Evolutionary conservation across 129 eudicot genomes (phyloP).

Genomic region (Rutidosis leptorrhynchoides): DNA sequence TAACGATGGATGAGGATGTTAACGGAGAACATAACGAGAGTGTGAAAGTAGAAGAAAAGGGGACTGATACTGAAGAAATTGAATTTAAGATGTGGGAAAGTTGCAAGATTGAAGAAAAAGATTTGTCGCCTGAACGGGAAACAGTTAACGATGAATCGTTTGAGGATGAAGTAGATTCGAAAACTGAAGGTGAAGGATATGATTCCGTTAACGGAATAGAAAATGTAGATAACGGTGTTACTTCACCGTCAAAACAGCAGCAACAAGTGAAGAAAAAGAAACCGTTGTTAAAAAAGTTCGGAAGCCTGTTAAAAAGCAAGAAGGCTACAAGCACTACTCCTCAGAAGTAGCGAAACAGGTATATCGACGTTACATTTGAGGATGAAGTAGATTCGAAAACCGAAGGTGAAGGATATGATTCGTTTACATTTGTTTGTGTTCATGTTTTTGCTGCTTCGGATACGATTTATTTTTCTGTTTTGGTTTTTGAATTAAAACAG

Average conservation of each 20-base stretch:
- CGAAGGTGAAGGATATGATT: too few species aligned
- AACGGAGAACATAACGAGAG: slow-evolving; percentile 41
- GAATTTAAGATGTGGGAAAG: slow-evolving; percentile 98
- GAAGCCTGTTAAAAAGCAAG: slow-evolving; percentile 78
- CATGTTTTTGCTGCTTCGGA: slow-evolving; percentile 25
- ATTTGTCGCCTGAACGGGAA: slow-evolving; percentile 67
- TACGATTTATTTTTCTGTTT: slow-evolving; percentile 28
- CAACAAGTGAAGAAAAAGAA: slow-evolving; percentile 85
- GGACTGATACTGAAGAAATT: slow-evolving; percentile 48
- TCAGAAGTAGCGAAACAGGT: slow-evolving; percentile 41
- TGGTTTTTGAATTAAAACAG: slow-evolving; percentile 31
- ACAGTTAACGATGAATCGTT: slow-evolving; percentile 53
- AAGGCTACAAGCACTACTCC: slow-evolving; percentile 60
- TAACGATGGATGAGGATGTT: slow-evolving; percentile 19
- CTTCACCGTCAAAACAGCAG: slow-evolving; percentile 63
- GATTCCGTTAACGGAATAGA: slow-evolving; percentile 67
- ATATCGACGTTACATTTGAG: slow-evolving; percentile 26
- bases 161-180: slow-evolving; percentile 76
- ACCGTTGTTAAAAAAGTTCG: slow-evolving; percentile 73
- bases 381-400: too few species aligned
- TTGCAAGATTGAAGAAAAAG: slow-evolving; percentile 89
- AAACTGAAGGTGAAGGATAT: slow-evolving; percentile 53
- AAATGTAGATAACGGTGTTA: slow-evolving; percentile 50
- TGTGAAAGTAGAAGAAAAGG: too few species aligned
- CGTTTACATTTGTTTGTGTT: slow-evolving; percentile 42